A percentile compares a stretch with the other conserved stretches of the same genome.
These are phyloP conservation scores for Candida ovalis DNA, from an alignment of 805 yeast genomes.

Conservation along the genomic window DNA sequence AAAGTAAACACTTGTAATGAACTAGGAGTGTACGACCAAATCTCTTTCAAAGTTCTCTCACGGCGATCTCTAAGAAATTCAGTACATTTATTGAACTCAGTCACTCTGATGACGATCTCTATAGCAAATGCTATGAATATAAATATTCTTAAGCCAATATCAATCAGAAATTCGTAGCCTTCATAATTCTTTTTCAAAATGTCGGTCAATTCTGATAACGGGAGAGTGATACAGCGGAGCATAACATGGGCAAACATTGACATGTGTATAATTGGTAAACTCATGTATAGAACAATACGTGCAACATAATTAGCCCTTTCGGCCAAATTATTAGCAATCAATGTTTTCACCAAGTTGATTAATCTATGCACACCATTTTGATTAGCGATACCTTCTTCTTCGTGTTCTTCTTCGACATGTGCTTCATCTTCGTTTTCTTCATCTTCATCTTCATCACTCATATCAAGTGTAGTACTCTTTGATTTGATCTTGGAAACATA, in stretches of 20 bases:
- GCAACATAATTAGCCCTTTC: background rate
- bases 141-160: background rate
- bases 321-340: background rate
- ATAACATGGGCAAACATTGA: background rate
- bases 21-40: background rate
- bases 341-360: background rate
- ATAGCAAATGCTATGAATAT: background rate
- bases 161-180: background rate
- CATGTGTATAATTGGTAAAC: background rate
- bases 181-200: background rate
- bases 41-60: background rate
- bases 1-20: background rate
- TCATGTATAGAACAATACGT: background rate
- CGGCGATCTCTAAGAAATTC: background rate
- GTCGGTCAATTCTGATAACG: background rate
- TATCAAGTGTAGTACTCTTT: background rate
- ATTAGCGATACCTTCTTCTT: background rate
- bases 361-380: too few species aligned
- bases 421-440: background rate
- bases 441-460: background rate
- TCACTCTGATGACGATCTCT: background rate
- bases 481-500: background rate
- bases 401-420: background rate
- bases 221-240: slow-evolving; percentile 3
- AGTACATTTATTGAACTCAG: background rate